Percentiles rank a stretch among this genome's conserved stretches.
phyloP scores from a whole-genome alignment of 352 stramenopile species.

The Globisporangium barbulae region DNA sequence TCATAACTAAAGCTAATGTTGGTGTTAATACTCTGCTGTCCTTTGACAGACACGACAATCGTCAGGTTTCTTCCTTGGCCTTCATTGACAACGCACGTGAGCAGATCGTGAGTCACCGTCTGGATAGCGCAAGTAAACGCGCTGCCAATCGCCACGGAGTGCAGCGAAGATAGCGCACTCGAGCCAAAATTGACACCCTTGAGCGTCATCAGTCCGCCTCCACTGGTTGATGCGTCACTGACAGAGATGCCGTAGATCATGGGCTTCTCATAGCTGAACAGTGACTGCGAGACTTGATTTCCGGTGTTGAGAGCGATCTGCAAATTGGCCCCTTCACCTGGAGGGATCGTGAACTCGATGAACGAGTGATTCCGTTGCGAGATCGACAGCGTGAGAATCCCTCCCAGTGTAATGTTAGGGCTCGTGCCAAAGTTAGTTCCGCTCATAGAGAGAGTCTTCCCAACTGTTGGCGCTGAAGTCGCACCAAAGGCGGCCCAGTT shows the following conservation, averaged over 20 bases:
- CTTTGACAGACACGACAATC: constrained; percentile 39
- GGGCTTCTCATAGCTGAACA: constrained; percentile 54
- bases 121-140: constrained; percentile 33
- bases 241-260: constrained; percentile 33
- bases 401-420: constrained; percentile 27
- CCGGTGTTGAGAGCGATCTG: constrained; percentile 34
- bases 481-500: constrained; percentile 36
- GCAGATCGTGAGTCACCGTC: constrained; percentile 27
- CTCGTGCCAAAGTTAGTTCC: constrained; percentile 43
- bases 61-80: constrained; percentile 36
- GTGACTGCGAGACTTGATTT: constrained; percentile 33
- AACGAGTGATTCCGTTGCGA: constrained; percentile 25
- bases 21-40: constrained; percentile 24
- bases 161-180: constrained; percentile 28
- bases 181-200: constrained; percentile 49
- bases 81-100: constrained; percentile 36
- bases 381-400: constrained; percentile 21
- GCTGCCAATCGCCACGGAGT: constrained; percentile 31
- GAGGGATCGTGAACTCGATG: constrained; percentile 41
- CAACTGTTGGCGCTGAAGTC: constrained; percentile 28
- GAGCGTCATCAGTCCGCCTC: constrained; percentile 45
- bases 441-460: constrained; percentile 37
- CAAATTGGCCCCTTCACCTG: constrained; percentile 41
- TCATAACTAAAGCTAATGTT: constrained; percentile 39
- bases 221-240: constrained; percentile 33